These are phyloP conservation scores for Sextonia rubra DNA, from an alignment of 164 flowering plant genomes.

Conservation along the genomic window DNA sequence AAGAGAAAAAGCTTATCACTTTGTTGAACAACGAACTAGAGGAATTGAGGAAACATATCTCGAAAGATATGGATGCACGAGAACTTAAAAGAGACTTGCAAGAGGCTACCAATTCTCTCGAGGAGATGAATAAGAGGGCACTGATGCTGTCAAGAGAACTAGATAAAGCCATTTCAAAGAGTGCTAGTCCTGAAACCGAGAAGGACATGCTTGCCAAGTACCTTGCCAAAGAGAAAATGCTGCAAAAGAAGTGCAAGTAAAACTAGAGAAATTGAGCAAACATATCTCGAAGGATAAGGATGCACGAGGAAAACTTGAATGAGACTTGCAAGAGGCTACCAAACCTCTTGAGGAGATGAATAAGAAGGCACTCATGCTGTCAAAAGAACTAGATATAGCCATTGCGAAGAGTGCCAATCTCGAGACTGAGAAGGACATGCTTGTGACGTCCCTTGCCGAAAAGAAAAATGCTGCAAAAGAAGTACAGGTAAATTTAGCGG, in stretches of 20 bases:
- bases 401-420: constrained; percentile 41
- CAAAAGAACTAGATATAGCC: constrained; percentile 52
- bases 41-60: constrained; percentile 46
- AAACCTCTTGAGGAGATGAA: constrained; percentile 76
- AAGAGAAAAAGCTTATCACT: constrained; percentile 48
- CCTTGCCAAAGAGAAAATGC: constrained; percentile 50
- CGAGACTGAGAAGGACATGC: constrained; percentile 55
- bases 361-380: constrained; percentile 42
- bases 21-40: constrained; percentile 49
- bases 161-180: constrained; percentile 45
- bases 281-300: constrained; percentile 57
- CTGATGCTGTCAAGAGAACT: constrained; percentile 53
- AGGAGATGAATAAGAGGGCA: constrained; percentile 60
- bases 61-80: constrained; percentile 52
- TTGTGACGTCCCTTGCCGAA: constrained; percentile 45
- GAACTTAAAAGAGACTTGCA: constrained; percentile 62
- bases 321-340: constrained; percentile 67
- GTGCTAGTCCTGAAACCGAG: constrained; percentile 66
- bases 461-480: constrained; percentile 50
- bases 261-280: constrained; percentile 46
- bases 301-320: constrained; percentile 46
- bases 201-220: constrained; percentile 43
- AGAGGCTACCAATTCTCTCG: constrained; percentile 69
- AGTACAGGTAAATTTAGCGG: constrained; percentile 70
- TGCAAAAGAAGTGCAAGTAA: constrained; percentile 53